Evolutionary conservation across 495 filamentous ascomycete species (phyloP), one percentile per base, ranked within the genome.

Genomic region (Penicillium lagena): DNA sequence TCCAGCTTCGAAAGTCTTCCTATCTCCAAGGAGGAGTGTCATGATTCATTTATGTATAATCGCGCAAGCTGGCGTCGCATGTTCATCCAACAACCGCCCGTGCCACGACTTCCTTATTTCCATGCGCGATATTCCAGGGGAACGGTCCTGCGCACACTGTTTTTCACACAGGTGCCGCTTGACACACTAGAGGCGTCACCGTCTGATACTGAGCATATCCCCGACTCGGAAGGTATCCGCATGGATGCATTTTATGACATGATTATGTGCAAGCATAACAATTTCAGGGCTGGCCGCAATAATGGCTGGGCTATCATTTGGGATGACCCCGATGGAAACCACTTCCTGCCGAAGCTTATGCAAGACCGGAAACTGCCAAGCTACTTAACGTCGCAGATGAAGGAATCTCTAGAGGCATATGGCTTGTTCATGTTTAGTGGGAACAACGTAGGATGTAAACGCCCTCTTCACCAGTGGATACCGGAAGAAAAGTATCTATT

Each of bases 31-130:
- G 14, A 38, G 15, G 1, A 33, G 1, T 8, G 36, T 17, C 7
- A 40, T 34, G n/a, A 7, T 35, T 13, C 36, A 12, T 7, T 12
- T 13, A 34, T 34, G 32, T 34, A 34, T 12, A 9, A 34, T 6
- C 14, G 12, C 1, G 44, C 44, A n/a, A 46, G 44, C 11, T 46
- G 44, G 44, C 36, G 44, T 9, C 36, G 27, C 5, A 46, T 46
- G 44, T 29, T 46, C 7, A 28, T 40, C 2, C 37, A 35, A 31
- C 44, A 46, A 7, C 44, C 37, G 0, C 44, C 44, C 9, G 35
- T 13, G 1, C 29, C 2, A 1, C 5, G 17, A 8, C 31, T 43
- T 15, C 10, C 32, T 12, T 10, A 11, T 12, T 34, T 34, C n/a
- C 9, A 12, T 10, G 32, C n/a, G 32, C n/a, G 32, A 12, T 34